Conservation (phyloP, 1,139 yeast genomes). For the Blastobotrys persicus region DNA sequence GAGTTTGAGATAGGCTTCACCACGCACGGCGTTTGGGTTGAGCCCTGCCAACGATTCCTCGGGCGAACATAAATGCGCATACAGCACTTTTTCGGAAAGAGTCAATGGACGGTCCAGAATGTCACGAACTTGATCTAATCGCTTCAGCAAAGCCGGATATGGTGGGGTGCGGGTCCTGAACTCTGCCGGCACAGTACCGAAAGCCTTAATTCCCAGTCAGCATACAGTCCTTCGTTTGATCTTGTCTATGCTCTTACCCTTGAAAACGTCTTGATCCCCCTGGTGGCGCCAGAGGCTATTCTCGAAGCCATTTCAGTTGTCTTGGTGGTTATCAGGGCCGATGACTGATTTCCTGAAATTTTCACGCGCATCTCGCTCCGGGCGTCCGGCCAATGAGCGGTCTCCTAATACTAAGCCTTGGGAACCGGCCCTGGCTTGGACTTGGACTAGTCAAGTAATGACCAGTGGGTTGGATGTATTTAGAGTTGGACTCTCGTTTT, state of each 20-base stretch:
- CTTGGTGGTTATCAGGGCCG: not conserved
- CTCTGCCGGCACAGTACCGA: conserved; percentile 38
- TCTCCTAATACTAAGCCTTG: no score
- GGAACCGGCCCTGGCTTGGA: no score
- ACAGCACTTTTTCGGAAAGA: conserved; percentile 87
- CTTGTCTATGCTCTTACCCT: conserved; percentile 1
- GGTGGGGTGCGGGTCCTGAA: conserved; percentile 79
- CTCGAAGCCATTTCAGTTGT: conserved; percentile 15
- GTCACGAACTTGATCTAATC: conserved; percentile 59
- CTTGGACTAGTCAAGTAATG: no score
- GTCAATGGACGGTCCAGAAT: conserved; percentile 78
- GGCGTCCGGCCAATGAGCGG: not conserved
- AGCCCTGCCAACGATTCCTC: conserved; percentile 62
- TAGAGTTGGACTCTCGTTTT: no score
- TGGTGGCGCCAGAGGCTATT: conserved; percentile 15
- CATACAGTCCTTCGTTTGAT: not conserved
- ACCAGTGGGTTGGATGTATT: no score
- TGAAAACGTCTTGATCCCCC: conserved; percentile 6
- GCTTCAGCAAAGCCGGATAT: conserved; percentile 67
- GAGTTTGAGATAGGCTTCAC: conserved; percentile 79
- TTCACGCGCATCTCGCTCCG: not conserved
- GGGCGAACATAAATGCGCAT: conserved; percentile 85
- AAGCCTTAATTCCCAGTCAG: not conserved
- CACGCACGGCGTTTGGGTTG: conserved; percentile 57
- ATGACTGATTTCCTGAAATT: not conserved